phyloP scores from a whole-genome alignment of 2,329 filamentous ascomycete species.

The Trichophyton schoenleinii region DNA sequence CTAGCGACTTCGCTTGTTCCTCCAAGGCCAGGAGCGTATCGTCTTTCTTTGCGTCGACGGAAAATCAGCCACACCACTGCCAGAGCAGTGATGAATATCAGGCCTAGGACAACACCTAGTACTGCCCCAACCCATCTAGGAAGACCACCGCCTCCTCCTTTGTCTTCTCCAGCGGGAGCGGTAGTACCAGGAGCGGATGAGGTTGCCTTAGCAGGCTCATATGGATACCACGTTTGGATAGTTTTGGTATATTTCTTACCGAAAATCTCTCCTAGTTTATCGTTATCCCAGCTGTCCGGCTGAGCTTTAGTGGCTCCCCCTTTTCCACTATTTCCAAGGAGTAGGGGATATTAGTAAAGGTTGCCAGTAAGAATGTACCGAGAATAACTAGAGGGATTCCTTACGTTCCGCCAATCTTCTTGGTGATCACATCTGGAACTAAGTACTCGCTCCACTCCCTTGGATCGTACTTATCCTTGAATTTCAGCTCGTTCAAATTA shows the following conservation, averaged over 20 bases:
- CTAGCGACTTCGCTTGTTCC: constrained; percentile 36
- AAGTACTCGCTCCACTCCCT: constrained; percentile 21
- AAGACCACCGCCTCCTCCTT: constrained; percentile 27
- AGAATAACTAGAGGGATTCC: constrained; percentile 5
- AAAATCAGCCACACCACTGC: constrained; percentile 44
- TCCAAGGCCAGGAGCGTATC: constrained; percentile 27
- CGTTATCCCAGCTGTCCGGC: constrained; percentile 35
- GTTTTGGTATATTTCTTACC: constrained; percentile 41
- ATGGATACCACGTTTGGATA: constrained; percentile 51
- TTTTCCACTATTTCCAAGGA: constrained; percentile 15
- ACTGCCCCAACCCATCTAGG: constrained; percentile 50
- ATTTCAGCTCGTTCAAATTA: constrained; percentile 25
- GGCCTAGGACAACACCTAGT: constrained; percentile 48
- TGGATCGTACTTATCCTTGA: constrained; percentile 22
- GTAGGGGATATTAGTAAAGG: neutral
- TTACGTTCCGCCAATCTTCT: constrained; percentile 27
- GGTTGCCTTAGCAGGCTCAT: constrained; percentile 23
- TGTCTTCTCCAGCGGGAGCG: constrained; percentile 16
- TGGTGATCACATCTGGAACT: constrained; percentile 20
- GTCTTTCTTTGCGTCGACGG: constrained; percentile 30
- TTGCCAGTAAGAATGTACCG: constrained; percentile 1
- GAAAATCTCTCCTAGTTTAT: constrained; percentile 43
- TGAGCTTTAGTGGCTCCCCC: constrained; percentile 21
- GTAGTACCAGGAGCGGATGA: neutral
- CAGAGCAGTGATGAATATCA: constrained; percentile 42